Conservation (phyloP, 192 early-diverging fungal genomes). For the Rhizophagus clarus region DNA sequence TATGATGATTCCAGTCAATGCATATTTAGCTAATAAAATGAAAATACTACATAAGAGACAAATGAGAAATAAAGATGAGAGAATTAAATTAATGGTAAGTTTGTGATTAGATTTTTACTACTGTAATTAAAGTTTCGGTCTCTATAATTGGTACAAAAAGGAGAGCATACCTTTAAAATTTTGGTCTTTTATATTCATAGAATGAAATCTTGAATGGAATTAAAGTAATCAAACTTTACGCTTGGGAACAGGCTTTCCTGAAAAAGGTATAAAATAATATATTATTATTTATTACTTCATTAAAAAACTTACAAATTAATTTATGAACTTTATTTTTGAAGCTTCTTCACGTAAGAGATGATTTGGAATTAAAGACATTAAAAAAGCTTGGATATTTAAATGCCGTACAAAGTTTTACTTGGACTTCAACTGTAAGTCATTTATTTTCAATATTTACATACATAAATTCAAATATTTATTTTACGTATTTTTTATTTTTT, state of each 20-base stretch:
- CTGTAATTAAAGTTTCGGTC: neutral
- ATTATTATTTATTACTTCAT: neutral
- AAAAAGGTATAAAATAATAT: constrained; percentile 54
- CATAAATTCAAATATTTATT: neutral
- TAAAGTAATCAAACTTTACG: constrained; percentile 95
- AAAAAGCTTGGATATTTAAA: constrained; percentile 71
- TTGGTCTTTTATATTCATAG: constrained; percentile 15
- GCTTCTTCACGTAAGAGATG: constrained; percentile 65
- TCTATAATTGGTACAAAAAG: no score
- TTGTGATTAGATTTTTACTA: neutral
- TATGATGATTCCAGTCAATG: constrained; percentile 79
- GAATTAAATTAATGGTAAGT: constrained; percentile 40
- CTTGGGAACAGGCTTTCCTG: constrained; percentile 86
- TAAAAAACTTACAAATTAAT: neutral
- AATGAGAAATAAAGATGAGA: constrained; percentile 78
- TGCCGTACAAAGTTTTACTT: constrained; percentile 74
- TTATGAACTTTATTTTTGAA: constrained; percentile 18
- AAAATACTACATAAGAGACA: constrained; percentile 73
- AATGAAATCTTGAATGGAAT: constrained; percentile 90
- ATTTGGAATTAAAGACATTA: constrained; percentile 75
- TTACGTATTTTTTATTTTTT: neutral
- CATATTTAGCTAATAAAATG: constrained; percentile 61
- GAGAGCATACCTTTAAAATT: no score
- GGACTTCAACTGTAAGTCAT: constrained; percentile 61
- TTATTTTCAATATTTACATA: neutral